Percentiles rank a stretch among this genome's conserved stretches.
These are phyloP conservation scores for Acanthamoeba triangularis DNA, from an alignment of 208 protist genomes.

Conservation along the genomic window DNA sequence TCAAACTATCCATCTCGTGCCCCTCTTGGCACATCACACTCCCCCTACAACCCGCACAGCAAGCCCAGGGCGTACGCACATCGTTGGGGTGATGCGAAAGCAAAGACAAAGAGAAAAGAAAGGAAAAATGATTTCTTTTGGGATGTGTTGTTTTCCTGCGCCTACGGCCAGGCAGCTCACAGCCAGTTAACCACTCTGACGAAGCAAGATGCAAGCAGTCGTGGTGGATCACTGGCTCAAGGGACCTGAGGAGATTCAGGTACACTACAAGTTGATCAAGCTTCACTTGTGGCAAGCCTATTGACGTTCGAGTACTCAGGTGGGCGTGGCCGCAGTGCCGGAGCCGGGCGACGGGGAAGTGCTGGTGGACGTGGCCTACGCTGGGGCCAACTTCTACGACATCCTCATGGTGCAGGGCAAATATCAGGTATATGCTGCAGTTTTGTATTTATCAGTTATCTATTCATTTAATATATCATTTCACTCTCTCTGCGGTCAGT, in stretches of 20 bases:
- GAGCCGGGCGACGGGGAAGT: not conserved
- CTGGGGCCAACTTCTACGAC: conserved; percentile 75
- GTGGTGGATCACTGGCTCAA: conserved; percentile 29
- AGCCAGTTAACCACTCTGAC: too few relatives aligned
- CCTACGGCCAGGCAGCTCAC: too few relatives aligned
- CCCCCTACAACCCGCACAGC: too few relatives aligned
- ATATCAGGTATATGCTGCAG: not conserved
- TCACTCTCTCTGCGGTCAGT: not conserved
- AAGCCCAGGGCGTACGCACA: too few relatives aligned
- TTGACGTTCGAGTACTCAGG: too few relatives aligned
- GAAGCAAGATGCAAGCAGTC: not conserved
- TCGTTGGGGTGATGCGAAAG: too few relatives aligned
- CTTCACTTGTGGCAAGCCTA: too few relatives aligned
- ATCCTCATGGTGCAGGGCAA: conserved; percentile 74
- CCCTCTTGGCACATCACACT: too few relatives aligned
- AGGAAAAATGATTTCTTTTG: too few relatives aligned
- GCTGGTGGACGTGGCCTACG: conserved; percentile 37
- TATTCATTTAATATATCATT: not conserved
- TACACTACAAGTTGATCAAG: not conserved
- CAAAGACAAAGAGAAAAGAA: too few relatives aligned
- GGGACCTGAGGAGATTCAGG: not conserved
- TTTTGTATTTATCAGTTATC: not conserved
- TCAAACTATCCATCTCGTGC: too few relatives aligned
- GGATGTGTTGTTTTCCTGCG: not conserved
- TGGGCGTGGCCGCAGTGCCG: not conserved